Base-by-base conservation (phyloP, 495 filamentous ascomycete species). In the Lentithecium fluviatile region DNA sequence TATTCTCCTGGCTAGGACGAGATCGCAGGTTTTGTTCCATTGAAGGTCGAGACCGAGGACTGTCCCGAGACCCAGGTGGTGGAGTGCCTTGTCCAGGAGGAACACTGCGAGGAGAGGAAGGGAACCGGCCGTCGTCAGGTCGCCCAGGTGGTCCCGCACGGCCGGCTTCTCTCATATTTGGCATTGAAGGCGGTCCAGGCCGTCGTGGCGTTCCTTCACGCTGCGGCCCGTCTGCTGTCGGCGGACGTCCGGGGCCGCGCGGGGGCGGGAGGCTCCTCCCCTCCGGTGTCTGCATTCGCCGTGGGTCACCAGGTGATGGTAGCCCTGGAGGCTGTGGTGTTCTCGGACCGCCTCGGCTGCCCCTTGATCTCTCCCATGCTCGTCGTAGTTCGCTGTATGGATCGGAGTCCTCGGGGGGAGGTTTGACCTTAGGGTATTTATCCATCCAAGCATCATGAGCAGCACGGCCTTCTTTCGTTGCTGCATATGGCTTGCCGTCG, bases 401-500 rank as follows among this genome's bases (percentile, higher is more conserved):
- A 13, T 15, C 40, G 13, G 40, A 13, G 40, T 43, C 40, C 5
- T 43, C 40, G 13, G 40, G 3, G 40, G 40, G 13, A 43, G 13
- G 13, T 15, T 4, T 6, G 13, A 3, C 5, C 3, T 15, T 20
- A 4, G 4, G 13, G 15, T 43, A n/a, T 3, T 4, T 3, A 4
- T 5, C 40, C 3, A 43, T 20, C 40, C 40, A 43, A 13, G 5
- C 13, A 20, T 43, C 40, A 43, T 6, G 36, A 47, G 52, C 46
- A 17, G 45, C 25, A 15, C 60, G 52, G 23, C 32, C 45, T 52
- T 57, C 62, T 49, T 51, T 24, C 2, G 62, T 73, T 52, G 77
- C 68, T 52, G 69, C 56, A 45, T 76, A 60, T 26, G 74, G 60
- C 48, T 65, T 71, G 23, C 70, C 46, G 17, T 83, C 87, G 43